These are phyloP conservation scores for Berberis thunbergii DNA, from an alignment of 164 flowering plant species.

Conservation along the genomic window DNA sequence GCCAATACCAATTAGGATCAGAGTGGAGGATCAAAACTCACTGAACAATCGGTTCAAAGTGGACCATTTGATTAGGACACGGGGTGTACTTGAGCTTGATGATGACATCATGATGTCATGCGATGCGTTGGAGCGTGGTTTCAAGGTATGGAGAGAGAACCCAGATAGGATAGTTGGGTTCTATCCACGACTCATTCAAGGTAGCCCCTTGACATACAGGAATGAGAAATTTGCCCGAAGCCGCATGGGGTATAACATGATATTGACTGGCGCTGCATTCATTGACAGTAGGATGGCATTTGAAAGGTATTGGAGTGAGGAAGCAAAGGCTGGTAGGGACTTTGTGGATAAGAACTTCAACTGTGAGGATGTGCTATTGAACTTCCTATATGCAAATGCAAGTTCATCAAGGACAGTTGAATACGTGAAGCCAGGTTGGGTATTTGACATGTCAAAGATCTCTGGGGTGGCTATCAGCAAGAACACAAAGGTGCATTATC, in stretches of 20 bases:
- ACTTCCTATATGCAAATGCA: slow-evolving; percentile 77
- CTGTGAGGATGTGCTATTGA: slow-evolving; percentile 86
- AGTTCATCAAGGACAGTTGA: slow-evolving; percentile 60
- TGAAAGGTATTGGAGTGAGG: slow-evolving; percentile 62
- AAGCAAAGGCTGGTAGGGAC: slow-evolving; percentile 54
- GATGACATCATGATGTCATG: slow-evolving; percentile 96
- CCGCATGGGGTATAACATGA: slow-evolving; percentile 68
- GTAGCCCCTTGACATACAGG: slow-evolving; percentile 52
- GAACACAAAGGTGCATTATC: slow-evolving; percentile 69
- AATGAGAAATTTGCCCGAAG: slow-evolving; percentile 70
- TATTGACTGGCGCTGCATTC: slow-evolving; percentile 91
- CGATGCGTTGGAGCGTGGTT: slow-evolving; percentile 77
- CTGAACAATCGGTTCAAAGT: slow-evolving; percentile 71
- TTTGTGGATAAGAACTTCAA: slow-evolving; percentile 64
- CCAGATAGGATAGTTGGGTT: slow-evolving; percentile 85
- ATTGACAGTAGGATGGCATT: slow-evolving; percentile 52
- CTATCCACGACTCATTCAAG: slow-evolving; percentile 64
- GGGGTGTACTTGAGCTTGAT: slow-evolving; percentile 86
- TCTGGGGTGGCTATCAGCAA: slow-evolving; percentile 83
- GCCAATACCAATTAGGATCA: slow-evolving; percentile 67
- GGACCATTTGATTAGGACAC: slow-evolving; percentile 57
- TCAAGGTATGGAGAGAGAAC: slow-evolving; percentile 74
- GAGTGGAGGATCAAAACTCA: slow-evolving; percentile 65
- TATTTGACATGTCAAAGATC: slow-evolving; percentile 75
- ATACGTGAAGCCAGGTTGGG: slow-evolving; percentile 83